A percentile compares a stretch with the other conserved stretches of the same genome.
phyloP scores from a whole-genome alignment of 1,284 basidiomycete species.

The Ustanciosporium gigantosporum region DNA sequence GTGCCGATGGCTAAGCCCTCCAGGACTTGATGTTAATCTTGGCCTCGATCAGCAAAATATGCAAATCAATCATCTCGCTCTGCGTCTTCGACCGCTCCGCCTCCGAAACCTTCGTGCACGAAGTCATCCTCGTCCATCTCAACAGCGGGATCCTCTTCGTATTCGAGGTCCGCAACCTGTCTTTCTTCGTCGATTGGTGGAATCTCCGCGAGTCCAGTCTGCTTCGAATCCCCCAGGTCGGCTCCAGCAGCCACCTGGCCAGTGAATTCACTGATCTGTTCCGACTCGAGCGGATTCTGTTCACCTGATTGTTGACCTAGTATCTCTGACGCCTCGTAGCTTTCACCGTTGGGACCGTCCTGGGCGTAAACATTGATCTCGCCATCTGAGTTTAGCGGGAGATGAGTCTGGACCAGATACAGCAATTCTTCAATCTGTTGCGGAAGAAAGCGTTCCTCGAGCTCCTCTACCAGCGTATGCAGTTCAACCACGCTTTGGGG shows the following conservation, averaged over 20 bases:
- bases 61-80: too few species aligned
- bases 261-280: constrained; percentile 21
- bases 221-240: constrained; percentile 31
- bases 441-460: constrained; percentile 73
- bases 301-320: background rate
- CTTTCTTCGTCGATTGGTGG: constrained; percentile 25
- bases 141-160: constrained; percentile 49
- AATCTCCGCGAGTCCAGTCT: constrained; percentile 42
- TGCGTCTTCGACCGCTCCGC: constrained; percentile 39
- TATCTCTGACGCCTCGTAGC: constrained; percentile 1
- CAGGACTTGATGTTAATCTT: too few species aligned
- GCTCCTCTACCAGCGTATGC: constrained; percentile 87
- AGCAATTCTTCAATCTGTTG: constrained; percentile 74
- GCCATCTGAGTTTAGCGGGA: constrained; percentile 14
- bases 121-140: constrained; percentile 53
- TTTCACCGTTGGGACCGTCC: constrained; percentile 3
- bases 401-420: constrained; percentile 66
- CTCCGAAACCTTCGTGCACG: constrained; percentile 36
- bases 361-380: constrained; percentile 18
- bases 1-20: too few species aligned
- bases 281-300: background rate
- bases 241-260: constrained; percentile 26
- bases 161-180: constrained; percentile 45
- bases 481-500: constrained; percentile 81
- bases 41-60: too few species aligned